phyloP scores from a whole-genome alignment of 805 yeast species.

The Monosporozyma siamensis region DNA sequence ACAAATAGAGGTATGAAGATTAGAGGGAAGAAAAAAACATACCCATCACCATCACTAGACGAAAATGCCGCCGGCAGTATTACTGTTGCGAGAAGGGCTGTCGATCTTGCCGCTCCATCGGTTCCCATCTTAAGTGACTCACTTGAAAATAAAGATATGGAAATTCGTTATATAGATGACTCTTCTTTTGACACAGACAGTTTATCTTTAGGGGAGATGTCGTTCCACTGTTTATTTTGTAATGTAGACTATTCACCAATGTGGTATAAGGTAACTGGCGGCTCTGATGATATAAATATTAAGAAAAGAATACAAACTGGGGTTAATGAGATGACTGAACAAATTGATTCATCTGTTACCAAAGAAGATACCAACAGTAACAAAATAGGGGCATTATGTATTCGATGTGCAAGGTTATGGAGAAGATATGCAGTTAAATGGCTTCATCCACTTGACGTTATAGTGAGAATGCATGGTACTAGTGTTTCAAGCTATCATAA shows the following conservation, averaged over 20 bases:
- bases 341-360: slow-evolving; percentile 7
- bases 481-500: slow-evolving; percentile 10
- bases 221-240: slow-evolving; percentile 67
- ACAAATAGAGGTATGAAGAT: slow-evolving; percentile 62
- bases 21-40: slow-evolving; percentile 57
- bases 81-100: too few species aligned
- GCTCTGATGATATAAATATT: slow-evolving; percentile 22
- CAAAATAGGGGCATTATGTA: slow-evolving; percentile 56
- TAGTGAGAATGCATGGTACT: slow-evolving; percentile 35
- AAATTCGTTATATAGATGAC: slow-evolving; percentile 33
- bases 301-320: slow-evolving; percentile 17
- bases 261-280: slow-evolving; percentile 31
- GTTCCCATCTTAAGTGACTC: slow-evolving; percentile 1
- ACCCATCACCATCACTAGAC: too few species aligned
- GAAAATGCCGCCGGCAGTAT: too few species aligned
- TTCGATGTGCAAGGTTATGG: slow-evolving; percentile 86
- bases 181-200: slow-evolving; percentile 56
- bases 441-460: slow-evolving; percentile 68
- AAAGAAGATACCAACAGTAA: slow-evolving; percentile 15
- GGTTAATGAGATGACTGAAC: slow-evolving; percentile 14
- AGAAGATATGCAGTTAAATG: slow-evolving; percentile 79
- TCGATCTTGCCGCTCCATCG: not conserved
- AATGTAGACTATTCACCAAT: slow-evolving; percentile 31
- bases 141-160: slow-evolving; percentile 5
- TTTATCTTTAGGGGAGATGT: slow-evolving; percentile 31